These are phyloP conservation scores for Talaromyces proteolyticus DNA, from an alignment of 495 filamentous ascomycete genomes.

Conservation along the genomic window DNA sequence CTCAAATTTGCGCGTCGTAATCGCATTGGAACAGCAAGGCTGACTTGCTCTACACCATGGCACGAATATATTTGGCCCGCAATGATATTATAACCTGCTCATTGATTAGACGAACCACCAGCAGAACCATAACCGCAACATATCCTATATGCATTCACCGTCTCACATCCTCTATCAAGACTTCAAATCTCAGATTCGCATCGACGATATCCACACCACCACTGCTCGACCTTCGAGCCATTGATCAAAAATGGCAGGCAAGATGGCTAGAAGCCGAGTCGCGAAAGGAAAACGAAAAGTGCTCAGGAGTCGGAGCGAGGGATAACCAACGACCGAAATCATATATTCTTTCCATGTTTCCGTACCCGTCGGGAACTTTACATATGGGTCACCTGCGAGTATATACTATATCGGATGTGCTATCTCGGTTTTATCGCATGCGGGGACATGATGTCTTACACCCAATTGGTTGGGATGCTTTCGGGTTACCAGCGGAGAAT, in stretches of 20 bases:
- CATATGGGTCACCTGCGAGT: constrained; percentile 86
- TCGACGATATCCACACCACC: constrained; percentile 16
- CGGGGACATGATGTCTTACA: constrained; percentile 71
- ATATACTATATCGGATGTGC: constrained; percentile 84
- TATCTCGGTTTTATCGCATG: constrained; percentile 72
- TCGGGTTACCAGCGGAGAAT: constrained; percentile 87
- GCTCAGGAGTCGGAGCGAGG: neutral
- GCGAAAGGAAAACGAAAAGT: neutral
- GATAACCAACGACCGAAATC: constrained; percentile 41
- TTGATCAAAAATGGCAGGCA: constrained; percentile 73
- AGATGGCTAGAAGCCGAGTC: constrained; percentile 38
- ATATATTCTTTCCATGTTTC: constrained; percentile 89
- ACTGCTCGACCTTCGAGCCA: constrained; percentile 53
- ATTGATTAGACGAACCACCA: neutral
- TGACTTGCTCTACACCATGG: no score
- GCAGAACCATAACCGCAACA: constrained; percentile 11
- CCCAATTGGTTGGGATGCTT: constrained; percentile 93
- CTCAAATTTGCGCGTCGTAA: neutral
- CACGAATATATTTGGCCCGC: no score
- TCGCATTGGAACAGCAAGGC: no score
- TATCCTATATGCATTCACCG: constrained; percentile 9
- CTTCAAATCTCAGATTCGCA: constrained; percentile 9
- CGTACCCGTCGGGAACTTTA: constrained; percentile 84
- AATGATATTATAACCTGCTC: neutral
- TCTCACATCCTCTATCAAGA: neutral